phyloP scores from a whole-genome alignment of 345 rosid species.

The Rhizophora apiculata region DNA sequence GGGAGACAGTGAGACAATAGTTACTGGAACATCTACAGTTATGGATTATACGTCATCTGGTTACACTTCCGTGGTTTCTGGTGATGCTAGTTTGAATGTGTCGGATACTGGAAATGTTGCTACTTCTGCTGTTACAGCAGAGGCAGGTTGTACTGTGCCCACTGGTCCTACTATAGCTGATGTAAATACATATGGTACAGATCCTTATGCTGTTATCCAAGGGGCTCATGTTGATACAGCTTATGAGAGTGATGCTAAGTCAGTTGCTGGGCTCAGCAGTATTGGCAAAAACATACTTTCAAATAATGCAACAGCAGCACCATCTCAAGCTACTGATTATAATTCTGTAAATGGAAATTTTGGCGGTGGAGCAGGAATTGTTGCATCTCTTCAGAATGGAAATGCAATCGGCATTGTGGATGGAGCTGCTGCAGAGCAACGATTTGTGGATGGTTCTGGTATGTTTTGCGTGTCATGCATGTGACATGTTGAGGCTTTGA shows the following conservation, averaged over 20 bases:
- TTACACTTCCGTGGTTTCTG: conserved; percentile 8
- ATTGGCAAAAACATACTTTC: conserved; percentile 21
- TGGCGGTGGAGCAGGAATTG: conserved; percentile 32
- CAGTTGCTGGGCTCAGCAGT: conserved; percentile 19
- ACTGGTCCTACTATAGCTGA: conserved; percentile 9
- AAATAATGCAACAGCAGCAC: conserved; percentile 21
- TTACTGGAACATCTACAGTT: conserved; percentile 42
- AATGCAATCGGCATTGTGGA: conserved; percentile 35
- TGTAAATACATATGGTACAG: conserved; percentile 10
- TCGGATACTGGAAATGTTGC: conserved; percentile 32
- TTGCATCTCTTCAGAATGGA: conserved; percentile 54
- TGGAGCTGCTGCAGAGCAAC: conserved; percentile 41
- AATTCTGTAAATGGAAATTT: conserved; percentile 56
- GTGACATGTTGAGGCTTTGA: background rate
- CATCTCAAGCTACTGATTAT: conserved; percentile 32
- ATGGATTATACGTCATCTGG: conserved; percentile 35
- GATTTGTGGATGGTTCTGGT: conserved; percentile 58
- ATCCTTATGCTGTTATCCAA: conserved; percentile 21
- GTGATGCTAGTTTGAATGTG: conserved; percentile 9
- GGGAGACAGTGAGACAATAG: conserved; percentile 69
- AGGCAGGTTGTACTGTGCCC: conserved; percentile 18
- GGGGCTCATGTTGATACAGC: conserved; percentile 20
- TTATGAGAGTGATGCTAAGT: conserved; percentile 17
- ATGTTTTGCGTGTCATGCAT: conserved; percentile 19
- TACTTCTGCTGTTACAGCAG: conserved; percentile 31